Conservation (phyloP, 768 basidiomycete genomes). For the Strobilomyces echinocephalus region DNA sequence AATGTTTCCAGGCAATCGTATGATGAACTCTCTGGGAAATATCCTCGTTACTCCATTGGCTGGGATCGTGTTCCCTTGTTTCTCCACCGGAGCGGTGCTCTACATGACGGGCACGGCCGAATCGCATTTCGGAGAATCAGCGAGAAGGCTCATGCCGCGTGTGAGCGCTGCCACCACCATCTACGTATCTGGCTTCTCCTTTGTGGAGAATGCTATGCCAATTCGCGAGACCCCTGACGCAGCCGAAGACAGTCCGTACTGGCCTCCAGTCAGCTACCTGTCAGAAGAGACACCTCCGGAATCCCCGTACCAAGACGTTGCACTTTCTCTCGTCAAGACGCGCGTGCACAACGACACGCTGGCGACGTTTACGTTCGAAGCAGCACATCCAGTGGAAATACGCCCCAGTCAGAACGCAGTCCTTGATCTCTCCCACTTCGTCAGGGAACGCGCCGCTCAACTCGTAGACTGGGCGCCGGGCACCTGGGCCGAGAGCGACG, state of each 20-base stretch:
- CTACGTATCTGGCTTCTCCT: neutral
- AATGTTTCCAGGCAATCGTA: constrained; percentile 45
- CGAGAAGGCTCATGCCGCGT: constrained; percentile 38
- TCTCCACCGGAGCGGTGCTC: constrained; percentile 49
- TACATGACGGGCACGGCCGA: constrained; percentile 35
- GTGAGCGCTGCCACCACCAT: constrained; percentile 37
- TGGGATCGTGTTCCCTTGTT: constrained; percentile 52
- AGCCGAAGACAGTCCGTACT: constrained; percentile 45
- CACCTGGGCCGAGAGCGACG: constrained; percentile 49
- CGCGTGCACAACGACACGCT: constrained; percentile 31
- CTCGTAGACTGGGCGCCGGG: constrained; percentile 44
- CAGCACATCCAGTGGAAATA: constrained; percentile 25
- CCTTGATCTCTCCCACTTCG: constrained; percentile 48
- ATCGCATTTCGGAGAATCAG: constrained; percentile 33
- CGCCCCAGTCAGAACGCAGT: constrained; percentile 48
- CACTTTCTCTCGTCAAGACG: constrained; percentile 23
- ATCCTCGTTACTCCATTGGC: constrained; percentile 54
- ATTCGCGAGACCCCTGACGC: constrained; percentile 38
- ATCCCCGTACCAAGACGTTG: constrained; percentile 27
- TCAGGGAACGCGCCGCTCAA: constrained; percentile 43
- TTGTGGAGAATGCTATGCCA: constrained; percentile 44
- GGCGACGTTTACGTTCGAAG: constrained; percentile 52
- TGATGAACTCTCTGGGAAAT: constrained; percentile 62
- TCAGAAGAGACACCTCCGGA: constrained; percentile 39
- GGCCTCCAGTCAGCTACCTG: constrained; percentile 51